These are phyloP conservation scores for Naganishia sp. DNA, from an alignment of 1,284 basidiomycete species.

Conservation along the genomic window DNA sequence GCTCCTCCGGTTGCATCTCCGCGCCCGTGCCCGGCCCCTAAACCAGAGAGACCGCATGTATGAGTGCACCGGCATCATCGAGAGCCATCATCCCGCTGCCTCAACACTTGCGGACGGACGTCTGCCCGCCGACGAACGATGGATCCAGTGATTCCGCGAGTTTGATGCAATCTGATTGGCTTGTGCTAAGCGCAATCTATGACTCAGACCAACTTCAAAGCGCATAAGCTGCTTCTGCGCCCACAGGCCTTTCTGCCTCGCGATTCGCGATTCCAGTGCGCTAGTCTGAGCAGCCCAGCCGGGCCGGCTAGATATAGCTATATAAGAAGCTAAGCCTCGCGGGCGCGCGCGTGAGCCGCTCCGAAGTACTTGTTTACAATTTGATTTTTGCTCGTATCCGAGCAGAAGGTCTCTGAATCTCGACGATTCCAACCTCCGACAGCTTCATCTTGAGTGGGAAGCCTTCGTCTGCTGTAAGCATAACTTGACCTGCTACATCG, in stretches of 20 bases:
- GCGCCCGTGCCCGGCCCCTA: no score
- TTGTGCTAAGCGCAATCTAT: no score
- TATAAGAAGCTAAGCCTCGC: not conserved
- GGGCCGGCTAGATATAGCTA: not conserved
- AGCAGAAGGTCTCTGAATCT: not conserved
- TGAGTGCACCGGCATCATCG: no score
- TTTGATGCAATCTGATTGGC: no score
- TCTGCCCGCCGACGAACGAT: no score
- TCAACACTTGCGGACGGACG: no score
- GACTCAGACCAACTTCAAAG: not conserved
- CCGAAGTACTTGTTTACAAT: slow-evolving; percentile 1
- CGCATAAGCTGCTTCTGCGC: not conserved
- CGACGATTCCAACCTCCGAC: not conserved
- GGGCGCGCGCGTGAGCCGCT: not conserved
- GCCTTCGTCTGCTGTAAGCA: not conserved
- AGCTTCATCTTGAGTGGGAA: not conserved
- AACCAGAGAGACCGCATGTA: no score
- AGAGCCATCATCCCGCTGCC: no score
- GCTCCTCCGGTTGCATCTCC: no score
- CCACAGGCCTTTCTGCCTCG: not conserved
- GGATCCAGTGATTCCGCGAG: no score
- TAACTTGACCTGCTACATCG: slow-evolving; percentile 5
- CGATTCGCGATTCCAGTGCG: slow-evolving; percentile 4
- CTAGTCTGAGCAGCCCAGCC: not conserved
- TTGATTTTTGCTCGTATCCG: not conserved